Base-by-base conservation (phyloP, 768 basidiomycete genomes). In the Rhodotorula paludigena region DNA sequence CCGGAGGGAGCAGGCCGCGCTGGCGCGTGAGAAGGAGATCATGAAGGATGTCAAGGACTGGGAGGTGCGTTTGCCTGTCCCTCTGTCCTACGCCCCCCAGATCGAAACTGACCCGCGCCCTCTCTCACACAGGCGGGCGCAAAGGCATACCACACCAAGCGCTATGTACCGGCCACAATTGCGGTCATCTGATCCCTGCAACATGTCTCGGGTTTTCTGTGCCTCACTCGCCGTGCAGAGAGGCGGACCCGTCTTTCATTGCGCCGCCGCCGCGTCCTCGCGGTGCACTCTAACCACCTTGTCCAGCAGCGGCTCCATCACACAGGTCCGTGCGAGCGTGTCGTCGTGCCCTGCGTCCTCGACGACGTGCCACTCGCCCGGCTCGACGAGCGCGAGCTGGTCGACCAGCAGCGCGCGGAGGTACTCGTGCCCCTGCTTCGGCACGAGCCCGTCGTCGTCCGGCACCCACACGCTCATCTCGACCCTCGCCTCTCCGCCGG, bases 11-110 rank as follows among this genome's bases (percentile, higher is more conserved):
- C 84, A 86, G 76, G 91, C 89, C n/a, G 86, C 85, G 56, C 57
- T 87, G 60, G 87, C 81, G 35, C 80, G 90, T 53, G 96, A 98
- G 80, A 83, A 82, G 80, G 89, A 86, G 80, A 90, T 97, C 76
- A 97, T 97, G 94, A 90, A 89, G 80, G 89, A 91, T 74, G 92
- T 97, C 57, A 83, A 83, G 63, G 90, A 85, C 45, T 97, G 93
- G 93, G 86, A 90, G 89, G 92, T 96, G 79, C 78, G 91, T 60
- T 3, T 51, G 6, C 45, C 18, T 18, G 11, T 8, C 53, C 25
- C 7, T 11, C 47, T 47, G 23, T 45, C 25, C n/a, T n/a, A n/a
- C n/a, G n/a, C n/a, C n/a, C n/a, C n/a, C 15, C 32, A 0, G 32
- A 8, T 23, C 38, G 25, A 9, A 3, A 10, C 39, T 23, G 42